Evolutionary conservation across 139 green algal genomes (phyloP).

Genomic region (Tetratostichococcus sp.): DNA sequence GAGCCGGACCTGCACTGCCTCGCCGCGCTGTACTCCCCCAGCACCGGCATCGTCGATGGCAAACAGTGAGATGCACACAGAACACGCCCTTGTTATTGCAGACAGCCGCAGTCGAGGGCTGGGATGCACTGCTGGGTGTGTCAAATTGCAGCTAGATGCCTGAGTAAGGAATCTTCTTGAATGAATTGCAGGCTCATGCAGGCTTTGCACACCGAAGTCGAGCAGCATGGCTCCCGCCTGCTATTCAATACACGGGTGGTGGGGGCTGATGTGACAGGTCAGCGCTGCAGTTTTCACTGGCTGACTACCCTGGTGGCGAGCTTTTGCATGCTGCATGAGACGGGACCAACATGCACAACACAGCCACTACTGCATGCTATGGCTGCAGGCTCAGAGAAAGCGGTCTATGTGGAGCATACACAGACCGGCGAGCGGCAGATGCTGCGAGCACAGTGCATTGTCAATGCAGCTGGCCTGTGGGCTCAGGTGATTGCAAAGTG

Average conservation of each 20-base stretch:
- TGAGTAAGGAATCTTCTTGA: too few relatives aligned
- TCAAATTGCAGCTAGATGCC: too few relatives aligned
- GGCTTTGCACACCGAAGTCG: conserved; percentile 53
- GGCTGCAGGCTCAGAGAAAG: conserved; percentile 5
- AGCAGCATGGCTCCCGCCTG: conserved; percentile 32
- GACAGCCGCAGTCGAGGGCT: too few relatives aligned
- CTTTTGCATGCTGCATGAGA: too few relatives aligned
- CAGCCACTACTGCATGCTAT: too few relatives aligned
- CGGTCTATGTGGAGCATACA: conserved; percentile 41
- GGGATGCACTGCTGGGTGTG: too few relatives aligned
- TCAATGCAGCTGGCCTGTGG: conserved; percentile 60
- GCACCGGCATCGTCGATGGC: conserved; percentile 80
- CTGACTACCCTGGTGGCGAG: too few relatives aligned
- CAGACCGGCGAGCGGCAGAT: conserved; percentile 15
- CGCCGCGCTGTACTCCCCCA: conserved; percentile 74
- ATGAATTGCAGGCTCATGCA: conserved; percentile 55
- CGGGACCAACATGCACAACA: too few relatives aligned
- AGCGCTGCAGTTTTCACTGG: too few relatives aligned
- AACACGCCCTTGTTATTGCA: too few relatives aligned
- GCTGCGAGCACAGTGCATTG: conserved; percentile 33
- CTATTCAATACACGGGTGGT: conserved; percentile 39
- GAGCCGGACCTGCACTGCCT: conserved; percentile 55
- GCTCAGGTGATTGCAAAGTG: conserved; percentile 13
- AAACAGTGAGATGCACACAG: conserved; percentile 38
- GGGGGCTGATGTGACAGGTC: conserved; percentile 27